Conservation (phyloP, 1,284 basidiomycete species). For the Pseudozyma sp. region DNA sequence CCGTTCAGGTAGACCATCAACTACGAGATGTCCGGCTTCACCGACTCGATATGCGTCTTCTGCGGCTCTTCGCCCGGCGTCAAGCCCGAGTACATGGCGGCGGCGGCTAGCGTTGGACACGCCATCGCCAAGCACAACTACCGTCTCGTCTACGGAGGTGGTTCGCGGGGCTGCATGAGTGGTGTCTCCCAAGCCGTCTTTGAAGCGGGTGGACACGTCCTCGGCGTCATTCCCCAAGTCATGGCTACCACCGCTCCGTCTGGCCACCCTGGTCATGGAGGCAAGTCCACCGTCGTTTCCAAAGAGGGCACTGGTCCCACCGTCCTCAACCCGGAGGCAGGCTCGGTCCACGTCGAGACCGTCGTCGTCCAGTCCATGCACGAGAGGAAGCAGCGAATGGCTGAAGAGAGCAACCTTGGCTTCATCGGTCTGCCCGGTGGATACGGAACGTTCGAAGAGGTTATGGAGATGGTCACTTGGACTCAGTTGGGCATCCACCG, state of each 20-base stretch:
- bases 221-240: slow-evolving; percentile 83
- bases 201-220: slow-evolving; percentile 78
- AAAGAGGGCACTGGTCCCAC: slow-evolving; percentile 57
- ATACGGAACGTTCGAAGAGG: slow-evolving; percentile 90
- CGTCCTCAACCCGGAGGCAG: slow-evolving; percentile 56
- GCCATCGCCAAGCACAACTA: slow-evolving; percentile 77
- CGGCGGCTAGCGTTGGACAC: slow-evolving; percentile 76
- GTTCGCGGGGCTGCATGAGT: slow-evolving; percentile 86
- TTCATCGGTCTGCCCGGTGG: slow-evolving; percentile 91
- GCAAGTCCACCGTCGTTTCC: slow-evolving; percentile 29
- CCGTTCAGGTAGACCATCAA: neutral
- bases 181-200: slow-evolving; percentile 79
- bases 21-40: slow-evolving; percentile 27
- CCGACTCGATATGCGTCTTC: slow-evolving; percentile 66
- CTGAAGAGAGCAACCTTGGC: slow-evolving; percentile 76
- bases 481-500: slow-evolving; percentile 87
- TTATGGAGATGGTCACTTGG: slow-evolving; percentile 91
- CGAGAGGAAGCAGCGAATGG: slow-evolving; percentile 89
- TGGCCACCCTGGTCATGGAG: slow-evolving; percentile 50
- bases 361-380: slow-evolving; percentile 83
- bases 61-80: slow-evolving; percentile 66
- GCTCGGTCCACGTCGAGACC: slow-evolving; percentile 44
- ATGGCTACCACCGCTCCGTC: slow-evolving; percentile 71
- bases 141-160: slow-evolving; percentile 87
- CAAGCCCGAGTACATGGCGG: slow-evolving; percentile 55